A percentile compares a stretch with the other conserved stretches of the same genome.
phyloP scores from a whole-genome alignment of 352 stramenopile genomes.

The Lagenidium giganteum region DNA sequence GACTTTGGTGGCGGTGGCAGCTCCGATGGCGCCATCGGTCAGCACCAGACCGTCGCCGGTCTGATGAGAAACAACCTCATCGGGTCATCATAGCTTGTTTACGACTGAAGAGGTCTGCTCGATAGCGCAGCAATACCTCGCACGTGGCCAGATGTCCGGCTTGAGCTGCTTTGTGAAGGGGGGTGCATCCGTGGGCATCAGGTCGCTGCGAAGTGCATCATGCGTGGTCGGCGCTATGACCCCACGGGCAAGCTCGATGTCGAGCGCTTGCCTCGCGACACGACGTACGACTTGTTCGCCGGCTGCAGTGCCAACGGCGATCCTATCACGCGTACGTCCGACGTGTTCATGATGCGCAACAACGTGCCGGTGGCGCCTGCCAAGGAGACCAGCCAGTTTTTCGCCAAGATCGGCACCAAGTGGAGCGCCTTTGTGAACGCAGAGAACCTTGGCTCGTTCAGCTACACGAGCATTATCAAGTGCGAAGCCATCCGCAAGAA shows the following conservation, averaged over 20 bases:
- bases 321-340: neutral
- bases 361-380: neutral
- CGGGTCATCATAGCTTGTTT: no score
- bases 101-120: no score
- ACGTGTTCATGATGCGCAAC: neutral
- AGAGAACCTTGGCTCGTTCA: neutral
- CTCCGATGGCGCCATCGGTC: no score
- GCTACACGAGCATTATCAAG: constrained; percentile 9
- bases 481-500: constrained; percentile 10
- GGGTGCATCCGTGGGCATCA: no score
- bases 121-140: no score
- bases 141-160: no score
- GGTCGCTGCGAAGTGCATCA: no score
- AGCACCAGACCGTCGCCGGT: no score
- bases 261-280: neutral
- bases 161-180: no score
- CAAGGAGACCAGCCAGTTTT: neutral
- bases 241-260: neutral
- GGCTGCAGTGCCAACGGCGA: neutral
- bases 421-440: constrained; percentile 2
- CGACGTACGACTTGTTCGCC: neutral
- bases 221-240: no score
- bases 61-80: no score
- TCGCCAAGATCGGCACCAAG: constrained; percentile 1
- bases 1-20: no score